These are phyloP conservation scores for Inga oerstediana DNA, from an alignment of 306 rosid species.

Conservation along the genomic window DNA sequence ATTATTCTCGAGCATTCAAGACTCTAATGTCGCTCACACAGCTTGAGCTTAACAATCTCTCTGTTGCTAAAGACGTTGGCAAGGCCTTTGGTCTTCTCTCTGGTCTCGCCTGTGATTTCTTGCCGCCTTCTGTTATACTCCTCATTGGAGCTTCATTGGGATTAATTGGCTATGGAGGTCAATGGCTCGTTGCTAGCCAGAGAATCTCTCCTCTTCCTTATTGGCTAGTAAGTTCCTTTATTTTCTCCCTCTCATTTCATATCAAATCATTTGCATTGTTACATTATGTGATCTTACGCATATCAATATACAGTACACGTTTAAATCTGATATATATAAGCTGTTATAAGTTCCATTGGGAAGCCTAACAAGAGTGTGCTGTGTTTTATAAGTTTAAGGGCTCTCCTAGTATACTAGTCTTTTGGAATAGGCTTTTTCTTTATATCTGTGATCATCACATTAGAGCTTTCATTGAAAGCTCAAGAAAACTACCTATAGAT, in stretches of 20 bases:
- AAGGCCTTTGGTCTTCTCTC: conserved; percentile 56
- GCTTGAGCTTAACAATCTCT: conserved; percentile 51
- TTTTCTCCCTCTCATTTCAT: not conserved
- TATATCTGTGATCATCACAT: too few relatives aligned
- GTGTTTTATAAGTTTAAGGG: too few relatives aligned
- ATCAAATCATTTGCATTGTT: not conserved
- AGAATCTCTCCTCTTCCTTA: conserved; percentile 65
- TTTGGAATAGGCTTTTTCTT: too few relatives aligned
- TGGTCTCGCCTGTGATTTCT: conserved; percentile 44
- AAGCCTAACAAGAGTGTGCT: too few relatives aligned
- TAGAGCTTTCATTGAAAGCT: too few relatives aligned
- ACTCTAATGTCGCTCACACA: conserved; percentile 46
- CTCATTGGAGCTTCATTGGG: conserved; percentile 60
- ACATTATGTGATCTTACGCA: not conserved
- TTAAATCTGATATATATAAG: too few relatives aligned
- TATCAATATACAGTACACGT: not conserved
- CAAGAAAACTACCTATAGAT: too few relatives aligned
- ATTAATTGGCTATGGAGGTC: conserved; percentile 77
- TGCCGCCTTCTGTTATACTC: conserved; percentile 37
- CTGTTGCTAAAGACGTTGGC: conserved; percentile 57
- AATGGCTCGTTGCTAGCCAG: conserved; percentile 88
- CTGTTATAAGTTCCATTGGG: too few relatives aligned
- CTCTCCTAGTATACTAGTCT: too few relatives aligned
- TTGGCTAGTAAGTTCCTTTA: conserved; percentile 66
- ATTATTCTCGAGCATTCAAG: conserved; percentile 48